Evolutionary conservation across 2,329 filamentous ascomycete species (phyloP), one percentile per base, ranked within the genome.

Genomic region (Aspergillus sp.): DNA sequence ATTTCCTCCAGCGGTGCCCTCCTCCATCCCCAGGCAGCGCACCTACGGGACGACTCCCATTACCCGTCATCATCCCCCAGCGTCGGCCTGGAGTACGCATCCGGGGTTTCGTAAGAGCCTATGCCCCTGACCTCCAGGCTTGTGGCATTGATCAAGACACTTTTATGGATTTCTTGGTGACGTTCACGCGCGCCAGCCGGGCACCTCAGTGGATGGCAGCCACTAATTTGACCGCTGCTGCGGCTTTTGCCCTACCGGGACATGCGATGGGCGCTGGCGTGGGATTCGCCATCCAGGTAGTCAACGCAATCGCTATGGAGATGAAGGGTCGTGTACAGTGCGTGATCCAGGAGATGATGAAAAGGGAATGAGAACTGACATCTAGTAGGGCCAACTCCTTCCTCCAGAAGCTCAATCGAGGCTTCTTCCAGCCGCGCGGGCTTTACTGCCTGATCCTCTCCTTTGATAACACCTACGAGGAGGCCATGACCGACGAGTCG

Each of bases 11-110:
- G 26, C 26, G 26, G 10, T 30, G 10, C 26, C 26, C 26, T 3
- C 26, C 26, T 30, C 26, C 26, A 3, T 30, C 26, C 26, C 26
- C 26, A 8, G 26, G 8, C 9, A 30, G 26, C 26, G 26, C 26
- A 30, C 26, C 26, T 8, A 7, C 6, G 10, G 26, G 26, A 8
- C 35, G 35, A 38, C 14, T 47, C 10, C 45, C 49, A 11, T 16
- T 33, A 2, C 49, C 49, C 1, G 20, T 51, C 9, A 44, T 51
- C 4, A 47, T 51, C n/a, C 49, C 49, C 13, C 49, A 51, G 20
- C 49, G 36, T 14, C 43, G 49, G 7, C 45, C 49, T 1, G 49
- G 49, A 2, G 22, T 17, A 10, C 40, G 30, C 9, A 36, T 32
- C 13, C 44, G 49, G 3, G 49, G 49, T 3, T 51, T 47, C 26